Conservation (phyloP, 2,329 filamentous ascomycete genomes). For the Fulvia fulva region DNA sequence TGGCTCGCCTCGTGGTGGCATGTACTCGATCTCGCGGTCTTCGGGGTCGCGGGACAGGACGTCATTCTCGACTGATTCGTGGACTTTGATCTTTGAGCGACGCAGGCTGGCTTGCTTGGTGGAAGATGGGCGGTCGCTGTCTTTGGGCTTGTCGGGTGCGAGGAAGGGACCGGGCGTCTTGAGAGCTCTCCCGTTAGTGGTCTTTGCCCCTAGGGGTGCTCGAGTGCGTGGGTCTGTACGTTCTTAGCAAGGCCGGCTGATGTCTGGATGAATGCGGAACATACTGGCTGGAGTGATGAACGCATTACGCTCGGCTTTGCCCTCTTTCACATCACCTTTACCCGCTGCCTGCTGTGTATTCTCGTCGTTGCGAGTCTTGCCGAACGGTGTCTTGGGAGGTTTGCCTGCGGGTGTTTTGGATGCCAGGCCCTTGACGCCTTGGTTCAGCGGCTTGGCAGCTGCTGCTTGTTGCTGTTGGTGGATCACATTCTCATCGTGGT, state of each 20-base stretch:
- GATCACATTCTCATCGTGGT: conserved; percentile 84
- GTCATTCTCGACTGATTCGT: conserved; percentile 44
- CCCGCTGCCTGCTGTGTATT: conserved; percentile 65
- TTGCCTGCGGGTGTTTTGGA: conserved; percentile 76
- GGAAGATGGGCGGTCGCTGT: conserved; percentile 31
- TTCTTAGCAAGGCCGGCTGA: conserved; percentile 3
- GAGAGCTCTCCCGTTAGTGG: conserved; percentile 83
- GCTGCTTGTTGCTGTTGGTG: conserved; percentile 68
- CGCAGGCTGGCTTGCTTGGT: conserved; percentile 53
- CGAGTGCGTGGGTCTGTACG: conserved; percentile 60
- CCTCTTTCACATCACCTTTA: conserved; percentile 54
- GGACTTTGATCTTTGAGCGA: conserved; percentile 57
- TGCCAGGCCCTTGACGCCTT: conserved; percentile 56
- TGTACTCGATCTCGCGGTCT: conserved; percentile 82
- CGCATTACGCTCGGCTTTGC: conserved; percentile 59
- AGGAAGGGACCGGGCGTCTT: conserved; percentile 56
- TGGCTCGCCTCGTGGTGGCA: conserved; percentile 65
- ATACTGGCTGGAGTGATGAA: conserved; percentile 79
- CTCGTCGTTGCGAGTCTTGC: conserved; percentile 69
- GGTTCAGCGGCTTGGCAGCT: conserved; percentile 67
- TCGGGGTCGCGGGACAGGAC: conserved; percentile 32
- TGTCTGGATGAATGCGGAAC: not conserved
- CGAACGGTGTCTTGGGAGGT: conserved; percentile 75
- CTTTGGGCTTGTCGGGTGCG: conserved; percentile 47
- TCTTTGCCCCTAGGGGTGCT: conserved; percentile 87